phyloP scores from a whole-genome alignment of 139 green algal species.

The Mesostigma viride region DNA sequence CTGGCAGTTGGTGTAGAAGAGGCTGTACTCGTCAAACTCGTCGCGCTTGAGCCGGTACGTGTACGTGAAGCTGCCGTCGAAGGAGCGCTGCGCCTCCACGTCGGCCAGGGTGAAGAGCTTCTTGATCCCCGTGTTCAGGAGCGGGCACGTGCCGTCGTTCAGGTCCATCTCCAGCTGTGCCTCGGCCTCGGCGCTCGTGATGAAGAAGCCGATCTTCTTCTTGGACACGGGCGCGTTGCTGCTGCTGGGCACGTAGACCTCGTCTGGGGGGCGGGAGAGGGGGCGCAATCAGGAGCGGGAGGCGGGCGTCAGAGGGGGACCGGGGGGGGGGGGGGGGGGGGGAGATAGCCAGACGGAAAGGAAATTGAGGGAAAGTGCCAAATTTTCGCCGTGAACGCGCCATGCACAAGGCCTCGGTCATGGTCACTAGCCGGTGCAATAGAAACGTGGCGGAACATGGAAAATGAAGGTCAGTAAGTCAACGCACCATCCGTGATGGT shows the following conservation, averaged over 20 bases:
- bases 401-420: too few species aligned
- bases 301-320: too few species aligned
- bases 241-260: constrained; percentile 14
- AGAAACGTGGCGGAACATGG: not conserved
- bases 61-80: constrained; percentile 19
- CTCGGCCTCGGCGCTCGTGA: constrained; percentile 48
- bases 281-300: too few species aligned
- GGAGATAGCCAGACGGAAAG: too few species aligned
- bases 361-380: too few species aligned
- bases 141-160: constrained; percentile 37
- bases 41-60: constrained; percentile 16
- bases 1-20: constrained; percentile 90
- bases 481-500: constrained; percentile 13
- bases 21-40: constrained; percentile 44
- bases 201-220: constrained; percentile 42
- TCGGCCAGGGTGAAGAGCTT: constrained; percentile 48
- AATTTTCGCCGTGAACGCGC: too few species aligned
- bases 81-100: constrained; percentile 23
- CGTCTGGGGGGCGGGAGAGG: too few species aligned
- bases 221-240: not conserved
- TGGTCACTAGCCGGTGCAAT: constrained; percentile 6
- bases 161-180: constrained; percentile 46
- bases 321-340: too few species aligned
- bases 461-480: not conserved
- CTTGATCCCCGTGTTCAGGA: constrained; percentile 44